Conservation (phyloP, 768 basidiomycete genomes). For the Leccinum sublutescens region DNA sequence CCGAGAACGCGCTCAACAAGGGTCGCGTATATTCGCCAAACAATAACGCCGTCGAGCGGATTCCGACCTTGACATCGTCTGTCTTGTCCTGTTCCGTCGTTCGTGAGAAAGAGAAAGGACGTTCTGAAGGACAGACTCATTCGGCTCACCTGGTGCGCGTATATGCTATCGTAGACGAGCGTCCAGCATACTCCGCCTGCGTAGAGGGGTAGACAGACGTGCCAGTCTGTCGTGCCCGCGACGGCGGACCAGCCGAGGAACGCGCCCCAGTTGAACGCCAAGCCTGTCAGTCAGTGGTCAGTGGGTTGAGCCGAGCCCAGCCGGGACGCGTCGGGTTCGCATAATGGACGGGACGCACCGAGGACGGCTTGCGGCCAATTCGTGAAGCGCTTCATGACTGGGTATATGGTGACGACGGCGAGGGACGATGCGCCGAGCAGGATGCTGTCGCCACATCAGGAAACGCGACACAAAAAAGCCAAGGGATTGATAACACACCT, state of each 20-base stretch:
- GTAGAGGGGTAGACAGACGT: constrained; percentile 82
- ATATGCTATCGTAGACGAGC: constrained; percentile 95
- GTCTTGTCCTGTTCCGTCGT: constrained; percentile 67
- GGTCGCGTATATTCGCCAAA: constrained; percentile 77
- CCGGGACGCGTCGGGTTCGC: background rate
- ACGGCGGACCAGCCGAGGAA: constrained; percentile 96
- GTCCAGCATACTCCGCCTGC: constrained; percentile 91
- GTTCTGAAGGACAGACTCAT: too few relatives aligned
- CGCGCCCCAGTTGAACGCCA: constrained; percentile 97
- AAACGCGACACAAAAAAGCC: background rate
- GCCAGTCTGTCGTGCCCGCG: constrained; percentile 77
- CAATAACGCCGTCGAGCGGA: constrained; percentile 91
- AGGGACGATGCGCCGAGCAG: constrained; percentile 89
- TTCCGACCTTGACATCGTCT: constrained; percentile 85
- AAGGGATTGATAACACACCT: constrained; percentile 48
- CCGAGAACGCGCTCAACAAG: constrained; percentile 72
- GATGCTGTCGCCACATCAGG: constrained; percentile 40
- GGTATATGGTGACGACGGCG: constrained; percentile 84
- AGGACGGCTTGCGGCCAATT: constrained; percentile 97
- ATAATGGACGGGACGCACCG: constrained; percentile 45
- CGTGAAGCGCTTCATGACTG: constrained; percentile 95
- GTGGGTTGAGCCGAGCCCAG: too few relatives aligned
- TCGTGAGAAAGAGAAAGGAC: background rate
- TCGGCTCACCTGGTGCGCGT: constrained; percentile 83
- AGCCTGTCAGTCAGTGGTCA: constrained; percentile 7